Conservation (phyloP, 805 yeast species). For the Metschnikowia kunwiensis region DNA sequence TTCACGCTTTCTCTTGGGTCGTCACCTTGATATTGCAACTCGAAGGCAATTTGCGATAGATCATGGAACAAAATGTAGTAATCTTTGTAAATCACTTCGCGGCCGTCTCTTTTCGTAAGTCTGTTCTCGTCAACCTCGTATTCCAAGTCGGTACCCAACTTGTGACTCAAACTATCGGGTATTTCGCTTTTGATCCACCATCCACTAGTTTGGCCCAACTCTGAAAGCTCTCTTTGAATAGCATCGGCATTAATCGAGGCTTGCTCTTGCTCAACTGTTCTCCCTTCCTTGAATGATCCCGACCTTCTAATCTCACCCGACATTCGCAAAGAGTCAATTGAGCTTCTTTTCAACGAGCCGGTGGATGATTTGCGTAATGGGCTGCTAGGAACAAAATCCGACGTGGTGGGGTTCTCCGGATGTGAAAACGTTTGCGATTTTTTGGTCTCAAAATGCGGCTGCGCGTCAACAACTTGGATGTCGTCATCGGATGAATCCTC, state of each 20-base stretch:
- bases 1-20: conserved; percentile 53
- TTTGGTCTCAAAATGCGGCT: conserved; percentile 1
- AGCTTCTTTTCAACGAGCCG: conserved; percentile 8
- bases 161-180: conserved; percentile 49
- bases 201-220: conserved; percentile 26
- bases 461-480: conserved; percentile 6
- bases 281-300: conserved; percentile 8
- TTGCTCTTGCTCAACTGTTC: conserved; percentile 23
- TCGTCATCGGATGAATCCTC: conserved; percentile 16
- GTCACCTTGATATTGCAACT: conserved; percentile 51
- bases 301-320: conserved; percentile 8
- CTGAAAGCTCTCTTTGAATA: conserved; percentile 30
- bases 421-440: conserved; percentile 14
- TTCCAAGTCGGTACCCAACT: conserved; percentile 47
- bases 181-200: conserved; percentile 71
- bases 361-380: conserved; percentile 16
- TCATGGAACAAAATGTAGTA: conserved; percentile 72
- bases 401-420: conserved; percentile 13
- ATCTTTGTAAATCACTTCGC: conserved; percentile 50
- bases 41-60: conserved; percentile 62
- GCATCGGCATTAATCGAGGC: conserved; percentile 27
- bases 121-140: conserved; percentile 63
- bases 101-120: conserved; percentile 56
- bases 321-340: conserved; percentile 8
- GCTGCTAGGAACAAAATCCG: conserved; percentile 12